Conservation (phyloP, 129 eudicot genomes). For the Flaveria bidentis region DNA sequence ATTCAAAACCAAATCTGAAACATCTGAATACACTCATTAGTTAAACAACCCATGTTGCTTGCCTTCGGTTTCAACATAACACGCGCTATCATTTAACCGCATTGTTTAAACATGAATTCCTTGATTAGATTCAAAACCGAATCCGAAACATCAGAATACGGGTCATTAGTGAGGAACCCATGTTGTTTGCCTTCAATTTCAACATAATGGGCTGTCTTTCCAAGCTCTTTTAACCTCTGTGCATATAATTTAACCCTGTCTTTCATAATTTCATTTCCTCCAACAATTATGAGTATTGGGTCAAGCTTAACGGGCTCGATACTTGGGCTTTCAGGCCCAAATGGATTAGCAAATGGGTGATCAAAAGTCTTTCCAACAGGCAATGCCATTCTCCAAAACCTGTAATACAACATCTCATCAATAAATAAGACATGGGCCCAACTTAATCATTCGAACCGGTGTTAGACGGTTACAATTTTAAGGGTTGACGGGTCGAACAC, state of each 20-base stretch:
- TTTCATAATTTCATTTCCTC: slow-evolving; percentile 64
- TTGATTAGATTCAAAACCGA: slow-evolving; percentile 42
- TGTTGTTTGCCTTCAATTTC: slow-evolving; percentile 66
- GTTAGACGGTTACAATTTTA: not conserved
- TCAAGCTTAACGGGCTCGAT: slow-evolving; percentile 56
- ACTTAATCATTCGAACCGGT: not conserved
- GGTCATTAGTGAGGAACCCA: slow-evolving; percentile 61
- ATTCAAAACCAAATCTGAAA: too few relatives aligned
- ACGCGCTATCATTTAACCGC: slow-evolving; percentile 3
- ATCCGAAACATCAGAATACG: slow-evolving; percentile 53
- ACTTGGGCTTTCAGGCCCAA: slow-evolving; percentile 64
- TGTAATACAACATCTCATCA: slow-evolving; percentile 9
- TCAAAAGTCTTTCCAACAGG: slow-evolving; percentile 58
- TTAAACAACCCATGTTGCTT: slow-evolving; percentile 64
- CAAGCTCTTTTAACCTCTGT: slow-evolving; percentile 43
- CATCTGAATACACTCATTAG: not conserved
- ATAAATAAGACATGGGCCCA: not conserved
- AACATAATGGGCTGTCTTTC: slow-evolving; percentile 44
- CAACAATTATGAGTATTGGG: slow-evolving; percentile 62
- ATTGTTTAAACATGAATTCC: slow-evolving; percentile 43
- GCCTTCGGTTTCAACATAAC: slow-evolving; percentile 49
- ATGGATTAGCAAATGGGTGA: slow-evolving; percentile 82
- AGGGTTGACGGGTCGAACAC: too few relatives aligned
- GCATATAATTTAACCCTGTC: slow-evolving; percentile 66
- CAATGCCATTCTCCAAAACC: slow-evolving; percentile 88